These are phyloP conservation scores for Gossypium schwendimanii DNA, from an alignment of 441 rosid genomes.

Conservation along the genomic window DNA sequence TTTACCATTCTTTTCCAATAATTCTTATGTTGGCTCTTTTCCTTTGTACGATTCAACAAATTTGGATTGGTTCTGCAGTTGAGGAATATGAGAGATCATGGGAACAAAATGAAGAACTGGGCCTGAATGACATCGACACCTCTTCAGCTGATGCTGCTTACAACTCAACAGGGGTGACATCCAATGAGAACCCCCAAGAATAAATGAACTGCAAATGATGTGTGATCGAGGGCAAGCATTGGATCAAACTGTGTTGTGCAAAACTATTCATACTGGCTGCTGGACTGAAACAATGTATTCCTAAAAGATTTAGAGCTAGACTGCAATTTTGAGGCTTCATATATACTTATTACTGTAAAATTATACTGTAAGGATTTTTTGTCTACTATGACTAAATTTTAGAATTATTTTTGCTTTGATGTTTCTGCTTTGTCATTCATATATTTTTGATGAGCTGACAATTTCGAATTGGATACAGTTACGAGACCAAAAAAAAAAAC, in stretches of 20 bases:
- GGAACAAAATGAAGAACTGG: constrained; percentile 94
- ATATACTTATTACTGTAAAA: background rate
- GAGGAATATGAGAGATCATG: constrained; percentile 85
- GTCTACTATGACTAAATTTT: background rate
- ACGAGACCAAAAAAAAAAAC: background rate
- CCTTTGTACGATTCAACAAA: background rate
- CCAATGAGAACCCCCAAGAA: background rate
- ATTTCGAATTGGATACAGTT: background rate
- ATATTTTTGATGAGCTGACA: background rate
- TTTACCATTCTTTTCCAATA: constrained; percentile 1
- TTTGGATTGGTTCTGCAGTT: constrained; percentile 29
- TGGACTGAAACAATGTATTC: background rate
- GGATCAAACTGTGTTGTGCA: background rate
- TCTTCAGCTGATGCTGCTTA: constrained; percentile 85
- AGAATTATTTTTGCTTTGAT: background rate
- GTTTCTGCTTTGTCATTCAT: background rate
- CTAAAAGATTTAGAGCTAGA: background rate
- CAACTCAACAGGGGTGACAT: background rate
- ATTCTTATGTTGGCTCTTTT: background rate
- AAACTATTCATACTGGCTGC: background rate
- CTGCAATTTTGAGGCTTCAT: background rate
- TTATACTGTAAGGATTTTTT: background rate
- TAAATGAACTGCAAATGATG: background rate
- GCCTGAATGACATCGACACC: constrained; percentile 85
- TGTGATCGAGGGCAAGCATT: background rate